Evolutionary conservation across 768 basidiomycete species (phyloP), one percentile per base, ranked within the genome.

Genomic region (Baorangia bicolor): DNA sequence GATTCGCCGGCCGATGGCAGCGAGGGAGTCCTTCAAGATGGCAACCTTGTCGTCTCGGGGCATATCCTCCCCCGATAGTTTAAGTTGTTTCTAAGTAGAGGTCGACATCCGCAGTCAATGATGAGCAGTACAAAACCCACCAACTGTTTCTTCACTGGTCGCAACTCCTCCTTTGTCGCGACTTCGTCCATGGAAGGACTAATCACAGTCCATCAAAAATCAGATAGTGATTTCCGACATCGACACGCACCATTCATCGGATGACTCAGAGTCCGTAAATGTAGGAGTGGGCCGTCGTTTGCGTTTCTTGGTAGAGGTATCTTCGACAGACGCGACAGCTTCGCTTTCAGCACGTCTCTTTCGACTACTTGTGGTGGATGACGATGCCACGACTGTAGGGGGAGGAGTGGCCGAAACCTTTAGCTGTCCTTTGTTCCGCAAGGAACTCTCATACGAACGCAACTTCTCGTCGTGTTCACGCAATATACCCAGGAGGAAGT

Each of bases 101-200:
- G 42, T 58, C 57, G 45, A 58, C 25, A 58, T 51, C 44, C 4
- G 20, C 23, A 18, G 37, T 21, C 35, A 8, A 42, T 18, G 9
- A n/a, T 33, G 5, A 44, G 0, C 28, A 3, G 56, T 30, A 41
- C 12, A 18, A 35, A 25, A 76, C 88, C 64, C 64, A 92, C 93
- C 60, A 98, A 78, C 69, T 97, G 92, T 72, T 92, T 92, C 80
- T 98, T 98, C 55, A 98, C 97, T 9, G 97, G 97, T 44, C 97
- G 85, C 48, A 98, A 70, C 67, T 94, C 90, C 73, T 97, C 94
- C 74, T 99, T 99, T 16, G 95, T 95, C 11, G 88, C 77, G 20
- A 78, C 77, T 70, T 98, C 95, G 61, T 97, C 94, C 95, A 97
- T 97, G 2, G 95, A 97, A 3, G 92, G 91, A 62, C 94, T 95